Base-by-base conservation (phyloP, 805 yeast genomes). In the Sugiyamaella boreocaroliniensis region DNA sequence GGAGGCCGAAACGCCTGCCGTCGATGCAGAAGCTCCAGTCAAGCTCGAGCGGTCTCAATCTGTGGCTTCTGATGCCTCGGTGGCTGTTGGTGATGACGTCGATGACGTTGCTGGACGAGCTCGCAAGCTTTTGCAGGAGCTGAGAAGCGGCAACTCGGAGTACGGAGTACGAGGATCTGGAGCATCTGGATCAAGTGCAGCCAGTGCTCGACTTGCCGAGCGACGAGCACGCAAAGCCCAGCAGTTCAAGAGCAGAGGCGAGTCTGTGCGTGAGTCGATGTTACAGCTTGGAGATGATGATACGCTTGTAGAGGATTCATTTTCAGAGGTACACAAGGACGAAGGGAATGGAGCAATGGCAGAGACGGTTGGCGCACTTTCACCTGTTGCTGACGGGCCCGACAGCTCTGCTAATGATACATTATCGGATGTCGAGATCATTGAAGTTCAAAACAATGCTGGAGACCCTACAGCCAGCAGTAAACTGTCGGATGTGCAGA, bases 31-130 rank as follows among this genome's bases (percentile, higher is more conserved):
- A 10, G 51, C 10, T 15, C 40, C 22, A 14, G 48, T 40, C 12
- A 14, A 9, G 7, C n/a, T 49, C 8, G 48, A 37, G 32, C 22
- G 44, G 2, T 43, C 52, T 4, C 16, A 15, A 9, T 42, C 52
- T 7, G 26, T 43, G 2, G 16, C 37, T 8, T 43, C 48, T 29
- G 52, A 40, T 8, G 29, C 51, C 4, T 18, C 43, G 43, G 46
- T 42, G 20, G 40, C 40, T 40, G 2, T 20, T 5, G 29, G 54
- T 3, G 64, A 57, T n/a, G 65, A 57, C 54, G 66, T 65, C 4
- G 73, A 63, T 19, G 82, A 78, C 54, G 75, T 80, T 15, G 80
- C 80, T 1, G 70, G 72, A 1, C 73, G 89, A 56, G 93, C 92
- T 0, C 75, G 85, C 64, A 76, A 72, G 49, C 72, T 85, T 53